Percentiles rank a stretch among this genome's conserved stretches.
phyloP scores from a whole-genome alignment of 352 stramenopile species.

The Globisporangium echinulatum region DNA sequence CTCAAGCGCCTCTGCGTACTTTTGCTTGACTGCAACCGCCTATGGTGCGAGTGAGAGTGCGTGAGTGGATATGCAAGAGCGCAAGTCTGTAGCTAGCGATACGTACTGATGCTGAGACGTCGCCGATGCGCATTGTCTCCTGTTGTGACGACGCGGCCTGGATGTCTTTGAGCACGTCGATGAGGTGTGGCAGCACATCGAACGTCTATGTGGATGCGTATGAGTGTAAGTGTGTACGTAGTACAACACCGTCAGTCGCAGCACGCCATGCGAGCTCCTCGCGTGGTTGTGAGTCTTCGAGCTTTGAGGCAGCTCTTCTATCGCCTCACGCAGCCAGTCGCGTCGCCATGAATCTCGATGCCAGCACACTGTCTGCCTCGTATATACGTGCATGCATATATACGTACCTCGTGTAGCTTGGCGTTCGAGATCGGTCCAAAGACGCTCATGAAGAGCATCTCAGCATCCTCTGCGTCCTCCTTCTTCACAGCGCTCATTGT shows the following conservation, averaged over 20 bases:
- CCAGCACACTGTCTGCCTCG: not conserved
- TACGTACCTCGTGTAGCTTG: slow-evolving; percentile 56
- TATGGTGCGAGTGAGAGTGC: slow-evolving; percentile 9
- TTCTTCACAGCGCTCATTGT: slow-evolving; percentile 25
- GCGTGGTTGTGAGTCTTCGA: not conserved
- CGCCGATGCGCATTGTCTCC: slow-evolving; percentile 70
- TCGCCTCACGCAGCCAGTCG: not conserved
- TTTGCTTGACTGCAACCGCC: slow-evolving; percentile 71
- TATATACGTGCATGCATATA: not conserved
- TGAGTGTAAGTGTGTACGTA: not conserved
- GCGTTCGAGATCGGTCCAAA: slow-evolving; percentile 53
- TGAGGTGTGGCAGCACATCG: slow-evolving; percentile 74
- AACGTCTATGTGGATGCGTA: slow-evolving; percentile 34
- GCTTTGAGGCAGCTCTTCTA: not conserved
- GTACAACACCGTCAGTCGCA: too few relatives aligned
- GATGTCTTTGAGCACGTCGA: slow-evolving; percentile 83
- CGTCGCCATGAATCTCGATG: not conserved
- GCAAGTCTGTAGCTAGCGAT: not conserved
- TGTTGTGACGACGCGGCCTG: slow-evolving; percentile 64
- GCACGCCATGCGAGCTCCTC: not conserved
- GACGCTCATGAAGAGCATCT: slow-evolving; percentile 28
- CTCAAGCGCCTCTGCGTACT: slow-evolving; percentile 63
- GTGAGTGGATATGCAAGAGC: not conserved
- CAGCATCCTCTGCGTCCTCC: slow-evolving; percentile 18
- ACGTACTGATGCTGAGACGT: slow-evolving; percentile 71